Conservation (phyloP, 208 protist species). For the Trypanosoma lewisi region DNA sequence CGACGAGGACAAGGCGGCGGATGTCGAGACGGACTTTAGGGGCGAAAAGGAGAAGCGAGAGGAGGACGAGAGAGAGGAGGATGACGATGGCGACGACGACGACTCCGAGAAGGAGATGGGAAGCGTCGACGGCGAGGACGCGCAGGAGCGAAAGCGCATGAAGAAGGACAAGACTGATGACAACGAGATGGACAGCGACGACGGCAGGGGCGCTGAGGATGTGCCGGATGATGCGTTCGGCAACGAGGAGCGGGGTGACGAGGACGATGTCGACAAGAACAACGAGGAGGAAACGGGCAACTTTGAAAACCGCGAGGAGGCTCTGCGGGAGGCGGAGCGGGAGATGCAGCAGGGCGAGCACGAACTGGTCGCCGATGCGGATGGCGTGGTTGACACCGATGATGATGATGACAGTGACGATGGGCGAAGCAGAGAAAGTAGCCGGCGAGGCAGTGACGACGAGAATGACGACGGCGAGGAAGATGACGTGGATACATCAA, state of each 20-base stretch:
- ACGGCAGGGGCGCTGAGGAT: conserved; percentile 70
- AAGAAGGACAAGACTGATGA: conserved; percentile 74
- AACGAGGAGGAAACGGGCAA: conserved; percentile 86
- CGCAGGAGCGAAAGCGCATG: conserved; percentile 77
- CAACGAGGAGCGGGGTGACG: conserved; percentile 32
- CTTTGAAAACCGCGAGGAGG: conserved; percentile 84
- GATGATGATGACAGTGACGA: conserved; percentile 39
- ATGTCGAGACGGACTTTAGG: conserved; percentile 86
- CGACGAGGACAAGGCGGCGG: conserved; percentile 88
- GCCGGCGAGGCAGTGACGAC: conserved; percentile 7
- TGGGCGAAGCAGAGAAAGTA: conserved; percentile 27
- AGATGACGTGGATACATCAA: conserved; percentile 19
- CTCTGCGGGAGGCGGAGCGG: conserved; percentile 74
- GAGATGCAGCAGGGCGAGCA: conserved; percentile 56
- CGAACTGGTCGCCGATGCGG: conserved; percentile 64
- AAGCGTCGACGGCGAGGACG: conserved; percentile 87
- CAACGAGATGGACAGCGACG: conserved; percentile 76
- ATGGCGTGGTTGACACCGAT: conserved; percentile 33
- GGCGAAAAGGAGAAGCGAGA: conserved; percentile 75
- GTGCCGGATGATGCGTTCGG: conserved; percentile 79
- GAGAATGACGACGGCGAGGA: conserved; percentile 33
- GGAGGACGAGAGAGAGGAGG: conserved; percentile 70
- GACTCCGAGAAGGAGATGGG: conserved; percentile 83
- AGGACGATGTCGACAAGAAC: conserved; percentile 35
- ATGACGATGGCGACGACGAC: conserved; percentile 66